These are phyloP conservation scores for Fusarium circinatum DNA, from an alignment of 2,329 filamentous ascomycete genomes.

Conservation along the genomic window DNA sequence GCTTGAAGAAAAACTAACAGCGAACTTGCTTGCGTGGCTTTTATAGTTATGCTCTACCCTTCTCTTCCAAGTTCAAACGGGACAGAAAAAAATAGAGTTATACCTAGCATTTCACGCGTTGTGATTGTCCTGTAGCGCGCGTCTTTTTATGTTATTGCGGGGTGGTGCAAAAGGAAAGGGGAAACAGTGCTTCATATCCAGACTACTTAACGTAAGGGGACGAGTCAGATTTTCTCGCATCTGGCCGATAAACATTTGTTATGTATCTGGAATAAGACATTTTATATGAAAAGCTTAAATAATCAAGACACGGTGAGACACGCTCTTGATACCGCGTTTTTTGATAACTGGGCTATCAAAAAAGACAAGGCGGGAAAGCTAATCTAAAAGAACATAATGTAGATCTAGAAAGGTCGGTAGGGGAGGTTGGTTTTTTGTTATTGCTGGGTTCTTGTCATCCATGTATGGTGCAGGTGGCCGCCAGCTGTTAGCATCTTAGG, in stretches of 20 bases:
- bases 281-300: slow-evolving; percentile 22
- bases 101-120: slow-evolving; percentile 30
- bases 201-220: slow-evolving; percentile 22
- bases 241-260: slow-evolving; percentile 2
- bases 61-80: not conserved
- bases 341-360: slow-evolving; percentile 4
- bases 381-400: slow-evolving; percentile 14
- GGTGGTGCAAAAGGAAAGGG: slow-evolving; percentile 29
- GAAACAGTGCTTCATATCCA: slow-evolving; percentile 19
- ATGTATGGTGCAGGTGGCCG: not conserved
- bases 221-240: slow-evolving; percentile 30
- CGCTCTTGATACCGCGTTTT: slow-evolving; percentile 20
- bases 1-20: not conserved
- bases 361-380: slow-evolving; percentile 30
- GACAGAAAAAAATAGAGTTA: slow-evolving; percentile 12
- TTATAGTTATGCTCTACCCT: not conserved
- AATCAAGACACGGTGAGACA: slow-evolving; percentile 22
- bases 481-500: slow-evolving; percentile 18
- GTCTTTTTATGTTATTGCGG: slow-evolving; percentile 38
- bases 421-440: slow-evolving; percentile 25
- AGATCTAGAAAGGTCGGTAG: slow-evolving; percentile 26
- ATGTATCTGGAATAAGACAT: slow-evolving; percentile 15
- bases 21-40: not conserved
- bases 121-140: slow-evolving; percentile 24
- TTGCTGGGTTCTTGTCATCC: slow-evolving; percentile 11